Base-by-base conservation (phyloP, 2,329 filamentous ascomycete species). In the Claviceps capensis region DNA sequence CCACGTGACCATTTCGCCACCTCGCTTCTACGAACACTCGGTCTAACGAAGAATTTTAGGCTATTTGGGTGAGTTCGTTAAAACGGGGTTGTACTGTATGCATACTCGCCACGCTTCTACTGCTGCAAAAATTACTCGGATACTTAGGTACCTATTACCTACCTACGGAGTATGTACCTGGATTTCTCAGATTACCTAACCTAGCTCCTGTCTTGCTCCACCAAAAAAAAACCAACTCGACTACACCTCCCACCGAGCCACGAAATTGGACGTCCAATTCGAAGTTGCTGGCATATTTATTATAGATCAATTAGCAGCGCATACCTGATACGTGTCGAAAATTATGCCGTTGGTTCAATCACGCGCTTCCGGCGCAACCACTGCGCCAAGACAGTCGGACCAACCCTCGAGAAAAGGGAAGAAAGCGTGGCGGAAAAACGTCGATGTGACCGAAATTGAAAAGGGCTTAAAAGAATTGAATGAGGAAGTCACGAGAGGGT, bases 381-480 rank as follows among this genome's bases (percentile, higher is more conserved):
- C 75, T 38, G 85, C 87, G 17, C 90, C 89, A 11, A 81, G 83
- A 56, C 88, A 94, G 59, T 82, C 85, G 70, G 89, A 81, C 57
- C 93, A 98, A 68, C 81, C 89, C 26, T 97, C 91, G 5, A 79
- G 93, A 65, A 98, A 98, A 68, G 93, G 94, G 61, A 97, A 97
- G 72, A 97, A 95, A 73, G 91, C 93, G 36, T 98, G 93, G 93
- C 81, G 93, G 64, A 98, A 97, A 69, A 95, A 98, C 71, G 88
- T 98, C 68, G 88, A 98, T 69, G 80, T 97, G 56, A 85, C 87
- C 30, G 84, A 95, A 56, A 80, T 98, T 26, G 79, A 91, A 61
- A 72, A 85, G 51, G 93, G 93, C 55, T 79, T 98, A 37, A 84
- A 89, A 56, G 78, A 86, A 62, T 73, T 94, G 58, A 88, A 93